phyloP scores from a whole-genome alignment of 2,329 filamentous ascomycete species.

The Lecanoromycetidae sp. region DNA sequence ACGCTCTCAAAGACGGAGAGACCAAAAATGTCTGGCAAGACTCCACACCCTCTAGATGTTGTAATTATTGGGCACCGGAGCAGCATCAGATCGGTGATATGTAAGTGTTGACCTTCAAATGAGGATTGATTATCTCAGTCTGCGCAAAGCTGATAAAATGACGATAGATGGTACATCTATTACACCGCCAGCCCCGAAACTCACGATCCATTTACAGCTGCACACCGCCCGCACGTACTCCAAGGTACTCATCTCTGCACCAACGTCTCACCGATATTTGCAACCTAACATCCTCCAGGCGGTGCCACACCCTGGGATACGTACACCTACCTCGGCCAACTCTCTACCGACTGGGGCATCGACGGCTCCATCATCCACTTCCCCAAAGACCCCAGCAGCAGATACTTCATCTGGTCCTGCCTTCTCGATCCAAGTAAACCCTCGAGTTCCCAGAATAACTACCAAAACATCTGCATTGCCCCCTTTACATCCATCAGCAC shows the following conservation, averaged over 20 bases:
- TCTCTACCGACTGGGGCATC: slow-evolving; percentile 41
- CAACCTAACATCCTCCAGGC: slow-evolving; percentile 23
- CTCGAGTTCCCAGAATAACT: background rate
- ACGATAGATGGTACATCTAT: slow-evolving; percentile 45
- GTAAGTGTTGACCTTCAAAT: too few relatives aligned
- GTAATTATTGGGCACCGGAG: slow-evolving; percentile 49
- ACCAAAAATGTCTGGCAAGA: slow-evolving; percentile 42
- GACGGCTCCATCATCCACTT: slow-evolving; percentile 43
- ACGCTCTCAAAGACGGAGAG: slow-evolving; percentile 42
- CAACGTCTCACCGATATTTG: background rate
- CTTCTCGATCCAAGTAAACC: slow-evolving; percentile 27
- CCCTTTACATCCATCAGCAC: slow-evolving; percentile 31
- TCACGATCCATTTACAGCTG: background rate
- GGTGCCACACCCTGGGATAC: slow-evolving; percentile 41
- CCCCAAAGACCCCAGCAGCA: slow-evolving; percentile 25
- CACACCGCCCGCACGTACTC: slow-evolving; percentile 34
- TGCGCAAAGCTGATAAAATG: too few relatives aligned
- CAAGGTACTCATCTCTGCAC: slow-evolving; percentile 28
- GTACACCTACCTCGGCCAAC: slow-evolving; percentile 38
- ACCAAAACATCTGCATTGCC: slow-evolving; percentile 33
- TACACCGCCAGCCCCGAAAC: slow-evolving; percentile 44
- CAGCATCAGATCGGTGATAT: slow-evolving; percentile 38
- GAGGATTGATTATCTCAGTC: too few relatives aligned
- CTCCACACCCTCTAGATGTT: slow-evolving; percentile 35
- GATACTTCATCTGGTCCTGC: slow-evolving; percentile 46